Conservation (phyloP, 2,329 filamentous ascomycete species). For the Hypoxylon sp. region DNA sequence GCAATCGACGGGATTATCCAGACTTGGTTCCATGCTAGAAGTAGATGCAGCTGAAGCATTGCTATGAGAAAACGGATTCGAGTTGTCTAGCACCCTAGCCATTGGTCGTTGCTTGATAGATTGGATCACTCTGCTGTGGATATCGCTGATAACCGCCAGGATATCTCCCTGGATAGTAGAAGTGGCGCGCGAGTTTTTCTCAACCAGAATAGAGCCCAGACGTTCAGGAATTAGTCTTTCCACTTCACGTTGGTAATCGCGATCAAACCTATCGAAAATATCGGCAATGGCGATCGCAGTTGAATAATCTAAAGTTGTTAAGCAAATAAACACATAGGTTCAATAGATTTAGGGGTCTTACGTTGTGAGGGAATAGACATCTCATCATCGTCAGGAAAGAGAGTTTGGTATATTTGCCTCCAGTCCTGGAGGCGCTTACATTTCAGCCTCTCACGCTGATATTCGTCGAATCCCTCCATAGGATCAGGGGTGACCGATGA, state of each 20-base stretch:
- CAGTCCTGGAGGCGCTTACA: background rate
- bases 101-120: background rate
- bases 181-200: background rate
- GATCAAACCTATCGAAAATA: background rate
- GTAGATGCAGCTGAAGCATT: background rate
- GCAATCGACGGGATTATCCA: background rate
- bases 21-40: background rate
- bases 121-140: background rate
- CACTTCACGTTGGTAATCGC: background rate
- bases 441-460: background rate
- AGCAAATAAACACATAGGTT: background rate
- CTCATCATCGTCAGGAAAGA: constrained; percentile 1
- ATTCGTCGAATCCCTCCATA: background rate
- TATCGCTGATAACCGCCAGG: background rate
- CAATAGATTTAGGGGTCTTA: background rate
- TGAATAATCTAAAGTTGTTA: background rate
- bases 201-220: background rate
- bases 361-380: background rate
- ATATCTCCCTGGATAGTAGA: background rate
- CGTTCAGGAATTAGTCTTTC: background rate
- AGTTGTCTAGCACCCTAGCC: background rate
- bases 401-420: background rate
- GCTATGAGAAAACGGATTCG: background rate
- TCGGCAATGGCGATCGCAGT: background rate
- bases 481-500: background rate